Percentiles rank a stretch among this genome's conserved stretches.
phyloP scores from a whole-genome alignment of 2,329 filamentous ascomycete species.

The Alternaria sp. region DNA sequence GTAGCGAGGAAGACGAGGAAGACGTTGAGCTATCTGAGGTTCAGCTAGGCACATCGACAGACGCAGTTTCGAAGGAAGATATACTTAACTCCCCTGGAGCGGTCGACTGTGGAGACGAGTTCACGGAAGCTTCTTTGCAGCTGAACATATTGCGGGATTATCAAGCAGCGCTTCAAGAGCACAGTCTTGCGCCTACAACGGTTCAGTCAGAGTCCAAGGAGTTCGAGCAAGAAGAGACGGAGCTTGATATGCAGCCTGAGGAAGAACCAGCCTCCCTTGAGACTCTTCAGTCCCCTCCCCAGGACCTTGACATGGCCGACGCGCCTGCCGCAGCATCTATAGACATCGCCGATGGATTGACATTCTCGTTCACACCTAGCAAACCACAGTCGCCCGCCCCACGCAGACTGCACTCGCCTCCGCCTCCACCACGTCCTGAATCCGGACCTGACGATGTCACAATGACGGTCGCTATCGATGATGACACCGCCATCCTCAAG shows the following conservation, averaged over 20 bases:
- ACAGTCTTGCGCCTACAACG: background rate
- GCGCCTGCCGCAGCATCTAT: background rate
- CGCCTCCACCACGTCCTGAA: constrained; percentile 32
- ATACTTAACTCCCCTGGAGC: background rate
- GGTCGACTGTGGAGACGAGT: constrained; percentile 22
- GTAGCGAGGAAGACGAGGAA: background rate
- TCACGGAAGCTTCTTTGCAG: constrained; percentile 42
- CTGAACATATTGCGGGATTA: constrained; percentile 34
- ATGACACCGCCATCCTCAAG: constrained; percentile 57
- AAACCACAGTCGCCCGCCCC: constrained; percentile 21
- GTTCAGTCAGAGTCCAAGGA: background rate
- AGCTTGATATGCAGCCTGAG: background rate
- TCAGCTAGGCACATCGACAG: background rate
- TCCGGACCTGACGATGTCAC: constrained; percentile 36
- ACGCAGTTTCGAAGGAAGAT: background rate
- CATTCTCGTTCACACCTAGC: constrained; percentile 26
- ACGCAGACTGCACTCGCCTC: constrained; percentile 36
- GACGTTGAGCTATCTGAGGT: constrained; percentile 5
- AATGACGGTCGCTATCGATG: constrained; percentile 47
- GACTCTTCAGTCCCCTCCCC: background rate
- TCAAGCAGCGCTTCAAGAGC: constrained; percentile 9
- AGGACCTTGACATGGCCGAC: background rate
- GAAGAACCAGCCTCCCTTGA: background rate
- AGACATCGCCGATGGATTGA: constrained; percentile 43
- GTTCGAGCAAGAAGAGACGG: background rate